Conservation (phyloP, 2,329 filamentous ascomycete genomes). For the Aureobasidium musti region DNA sequence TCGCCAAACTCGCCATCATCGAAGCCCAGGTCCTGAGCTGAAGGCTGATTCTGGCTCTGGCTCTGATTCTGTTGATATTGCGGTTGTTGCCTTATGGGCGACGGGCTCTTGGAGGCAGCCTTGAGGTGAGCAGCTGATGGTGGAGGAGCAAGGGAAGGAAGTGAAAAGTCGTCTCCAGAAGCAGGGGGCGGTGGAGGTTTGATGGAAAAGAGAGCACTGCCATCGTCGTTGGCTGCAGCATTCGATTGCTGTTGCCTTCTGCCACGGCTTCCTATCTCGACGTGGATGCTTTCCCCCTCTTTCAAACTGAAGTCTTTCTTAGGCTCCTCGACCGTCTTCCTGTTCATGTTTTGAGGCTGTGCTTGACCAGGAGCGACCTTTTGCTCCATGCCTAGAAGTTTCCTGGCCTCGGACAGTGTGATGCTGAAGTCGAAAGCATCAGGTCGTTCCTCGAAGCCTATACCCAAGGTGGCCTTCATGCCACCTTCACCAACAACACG, state of each 20-base stretch:
- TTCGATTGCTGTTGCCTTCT: constrained; percentile 39
- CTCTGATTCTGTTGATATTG: constrained; percentile 33
- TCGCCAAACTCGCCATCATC: constrained; percentile 89
- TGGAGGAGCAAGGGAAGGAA: constrained; percentile 64
- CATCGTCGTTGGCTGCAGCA: constrained; percentile 39
- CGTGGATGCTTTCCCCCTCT: constrained; percentile 84
- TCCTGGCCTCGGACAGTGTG: constrained; percentile 73
- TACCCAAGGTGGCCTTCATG: constrained; percentile 75
- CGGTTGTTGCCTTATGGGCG: constrained; percentile 1
- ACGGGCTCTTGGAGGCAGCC: constrained; percentile 55
- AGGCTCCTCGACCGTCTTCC: constrained; percentile 50
- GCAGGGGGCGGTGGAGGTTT: constrained; percentile 70
- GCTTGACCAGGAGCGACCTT: constrained; percentile 34
- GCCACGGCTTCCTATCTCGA: constrained; percentile 68
- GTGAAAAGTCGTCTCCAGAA: constrained; percentile 37
- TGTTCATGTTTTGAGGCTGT: constrained; percentile 23
- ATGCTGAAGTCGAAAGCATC: constrained; percentile 87
- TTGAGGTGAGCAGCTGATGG: constrained; percentile 64
- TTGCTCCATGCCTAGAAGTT: constrained; percentile 64
- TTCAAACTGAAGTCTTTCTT: constrained; percentile 82
- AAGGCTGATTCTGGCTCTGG: constrained; percentile 42
- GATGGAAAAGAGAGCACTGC: constrained; percentile 66
- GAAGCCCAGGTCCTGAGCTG: constrained; percentile 69
- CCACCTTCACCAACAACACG: constrained; percentile 74
- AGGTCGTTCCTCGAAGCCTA: constrained; percentile 83